Conservation (phyloP, 192 early-diverging fungal genomes). For the Linnemannia elongata region DNA sequence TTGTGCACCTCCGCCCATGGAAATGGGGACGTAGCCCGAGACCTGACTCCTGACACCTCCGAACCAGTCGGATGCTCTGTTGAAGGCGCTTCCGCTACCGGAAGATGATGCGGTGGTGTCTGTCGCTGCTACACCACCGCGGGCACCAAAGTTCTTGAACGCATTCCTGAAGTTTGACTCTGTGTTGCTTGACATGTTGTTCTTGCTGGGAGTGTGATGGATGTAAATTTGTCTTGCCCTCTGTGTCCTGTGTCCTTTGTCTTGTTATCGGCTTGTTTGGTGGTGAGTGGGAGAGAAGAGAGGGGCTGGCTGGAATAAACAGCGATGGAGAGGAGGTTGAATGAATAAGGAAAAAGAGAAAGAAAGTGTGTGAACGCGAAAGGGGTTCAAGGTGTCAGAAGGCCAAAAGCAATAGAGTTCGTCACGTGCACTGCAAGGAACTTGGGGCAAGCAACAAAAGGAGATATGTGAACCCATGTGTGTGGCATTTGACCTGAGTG, state of each 20-base stretch:
- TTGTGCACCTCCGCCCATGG: constrained; percentile 37
- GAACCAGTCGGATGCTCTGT: constrained; percentile 45
- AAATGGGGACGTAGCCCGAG: constrained; percentile 48
- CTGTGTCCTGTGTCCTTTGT: no score
- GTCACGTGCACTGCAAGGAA: not conserved
- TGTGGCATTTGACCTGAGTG: no score
- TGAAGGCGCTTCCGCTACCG: constrained; percentile 9
- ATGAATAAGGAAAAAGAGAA: not conserved
- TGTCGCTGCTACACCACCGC: constrained; percentile 32
- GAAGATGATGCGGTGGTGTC: constrained; percentile 11
- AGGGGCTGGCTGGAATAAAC: no score
- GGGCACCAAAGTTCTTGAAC: constrained; percentile 60
- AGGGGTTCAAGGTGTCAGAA: not conserved
- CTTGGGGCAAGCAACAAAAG: no score
- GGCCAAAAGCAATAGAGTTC: not conserved
- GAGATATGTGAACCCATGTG: no score
- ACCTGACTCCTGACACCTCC: constrained; percentile 48
- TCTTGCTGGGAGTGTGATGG: not conserved
- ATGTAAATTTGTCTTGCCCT: not conserved
- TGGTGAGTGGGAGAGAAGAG: not conserved
- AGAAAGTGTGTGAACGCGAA: no score
- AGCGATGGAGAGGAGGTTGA: not conserved
- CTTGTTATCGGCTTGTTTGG: not conserved
- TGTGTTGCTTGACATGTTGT: constrained; percentile 54
- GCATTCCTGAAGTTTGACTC: constrained; percentile 65